These are phyloP conservation scores for Bipolaris cookei DNA, from an alignment of 2,329 filamentous ascomycete genomes.

Conservation along the genomic window DNA sequence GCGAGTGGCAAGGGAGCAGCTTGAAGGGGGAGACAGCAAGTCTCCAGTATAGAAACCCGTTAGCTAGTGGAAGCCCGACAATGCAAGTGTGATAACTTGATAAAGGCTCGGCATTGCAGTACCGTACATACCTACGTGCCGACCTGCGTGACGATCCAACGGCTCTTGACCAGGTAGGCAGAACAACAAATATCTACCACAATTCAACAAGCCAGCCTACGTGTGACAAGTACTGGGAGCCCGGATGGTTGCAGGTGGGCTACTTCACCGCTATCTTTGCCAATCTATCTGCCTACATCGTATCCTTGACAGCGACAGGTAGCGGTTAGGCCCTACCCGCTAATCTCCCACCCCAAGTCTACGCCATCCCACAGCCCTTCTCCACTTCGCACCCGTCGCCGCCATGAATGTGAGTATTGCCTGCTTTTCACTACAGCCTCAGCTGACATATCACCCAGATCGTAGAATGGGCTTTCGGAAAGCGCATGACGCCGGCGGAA, in stretches of 20 bases:
- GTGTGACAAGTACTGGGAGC: not conserved
- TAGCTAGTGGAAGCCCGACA: not conserved
- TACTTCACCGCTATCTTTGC: not conserved
- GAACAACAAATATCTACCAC: slow-evolving; percentile 12
- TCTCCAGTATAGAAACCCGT: not conserved
- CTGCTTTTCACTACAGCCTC: not conserved
- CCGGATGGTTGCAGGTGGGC: not conserved
- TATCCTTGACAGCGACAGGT: not conserved
- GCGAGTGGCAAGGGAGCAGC: not conserved
- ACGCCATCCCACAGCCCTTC: not conserved
- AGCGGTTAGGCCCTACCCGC: slow-evolving; percentile 9
- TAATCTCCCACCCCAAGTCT: slow-evolving; percentile 9
- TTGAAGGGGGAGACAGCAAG: not conserved
- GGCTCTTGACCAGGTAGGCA: slow-evolving; percentile 7
- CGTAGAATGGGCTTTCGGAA: slow-evolving; percentile 98
- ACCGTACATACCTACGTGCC: not conserved
- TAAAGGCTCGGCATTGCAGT: slow-evolving; percentile 15
- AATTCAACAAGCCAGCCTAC: not conserved
- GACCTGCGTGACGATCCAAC: slow-evolving; percentile 7
- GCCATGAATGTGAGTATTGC: slow-evolving; percentile 56
- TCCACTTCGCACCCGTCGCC: slow-evolving; percentile 20
- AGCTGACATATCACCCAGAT: slow-evolving; percentile 54
- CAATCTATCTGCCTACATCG: not conserved
- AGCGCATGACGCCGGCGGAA: slow-evolving; percentile 97
- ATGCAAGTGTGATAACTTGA: slow-evolving; percentile 2